Conservation (phyloP, 768 basidiomycete species). For the Pleurotus citrinopileatus region DNA sequence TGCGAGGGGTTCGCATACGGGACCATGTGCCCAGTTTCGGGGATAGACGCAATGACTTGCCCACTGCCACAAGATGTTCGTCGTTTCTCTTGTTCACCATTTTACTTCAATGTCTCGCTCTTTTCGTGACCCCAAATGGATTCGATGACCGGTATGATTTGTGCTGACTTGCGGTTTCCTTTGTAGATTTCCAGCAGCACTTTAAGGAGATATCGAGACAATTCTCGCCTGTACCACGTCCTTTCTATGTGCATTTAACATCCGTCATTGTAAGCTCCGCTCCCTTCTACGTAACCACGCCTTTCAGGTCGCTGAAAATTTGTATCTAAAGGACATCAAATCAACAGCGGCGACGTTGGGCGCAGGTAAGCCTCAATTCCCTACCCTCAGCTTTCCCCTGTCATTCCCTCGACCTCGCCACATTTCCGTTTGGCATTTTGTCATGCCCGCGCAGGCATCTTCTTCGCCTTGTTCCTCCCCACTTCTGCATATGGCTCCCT, state of each 20-base stretch:
- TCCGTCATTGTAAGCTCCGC: constrained; percentile 65
- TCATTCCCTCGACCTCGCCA: constrained; percentile 1
- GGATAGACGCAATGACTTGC: constrained; percentile 66
- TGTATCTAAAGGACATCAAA: constrained; percentile 56
- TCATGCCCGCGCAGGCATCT: too few relatives aligned
- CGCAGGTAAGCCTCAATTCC: constrained; percentile 46
- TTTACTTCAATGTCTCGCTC: background rate
- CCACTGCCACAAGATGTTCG: constrained; percentile 71
- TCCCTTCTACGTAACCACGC: constrained; percentile 13
- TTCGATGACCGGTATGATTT: too few relatives aligned
- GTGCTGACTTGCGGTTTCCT: background rate
- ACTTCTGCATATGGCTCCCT: too few relatives aligned
- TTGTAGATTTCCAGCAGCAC: constrained; percentile 72
- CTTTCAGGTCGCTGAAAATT: constrained; percentile 2
- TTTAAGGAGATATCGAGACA: constrained; percentile 72
- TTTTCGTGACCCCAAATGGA: too few relatives aligned
- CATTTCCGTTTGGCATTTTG: constrained; percentile 12
- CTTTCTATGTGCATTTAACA: constrained; percentile 72
- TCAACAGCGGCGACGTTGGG: constrained; percentile 71
- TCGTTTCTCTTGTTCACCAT: constrained; percentile 12
- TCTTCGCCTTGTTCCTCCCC: too few relatives aligned
- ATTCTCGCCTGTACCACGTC: constrained; percentile 59
- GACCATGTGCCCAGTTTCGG: constrained; percentile 75
- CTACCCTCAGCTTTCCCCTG: constrained; percentile 34
- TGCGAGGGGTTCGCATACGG: constrained; percentile 60